A percentile compares a stretch with the other conserved stretches of the same genome.
These are phyloP conservation scores for Escovopsis sp. DNA, from an alignment of 2,329 filamentous ascomycete genomes.

Conservation along the genomic window DNA sequence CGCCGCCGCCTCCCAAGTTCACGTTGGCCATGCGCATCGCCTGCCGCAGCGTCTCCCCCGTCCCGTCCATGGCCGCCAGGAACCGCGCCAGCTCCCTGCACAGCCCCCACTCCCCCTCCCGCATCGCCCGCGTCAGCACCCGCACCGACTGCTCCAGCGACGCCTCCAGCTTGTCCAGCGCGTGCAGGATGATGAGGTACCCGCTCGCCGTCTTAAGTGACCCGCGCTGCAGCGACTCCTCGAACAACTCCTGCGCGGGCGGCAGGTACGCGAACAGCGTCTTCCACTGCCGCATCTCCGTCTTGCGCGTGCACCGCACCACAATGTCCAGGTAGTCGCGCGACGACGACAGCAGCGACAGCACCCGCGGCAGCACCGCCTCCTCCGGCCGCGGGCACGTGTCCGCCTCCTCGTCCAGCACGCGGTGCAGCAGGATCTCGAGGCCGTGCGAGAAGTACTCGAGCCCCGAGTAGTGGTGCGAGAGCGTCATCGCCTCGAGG, in stretches of 20 bases:
- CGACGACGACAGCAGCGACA: conserved; percentile 55
- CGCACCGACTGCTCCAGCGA: conserved; percentile 68
- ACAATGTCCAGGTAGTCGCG: conserved; percentile 87
- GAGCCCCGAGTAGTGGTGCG: conserved; percentile 71
- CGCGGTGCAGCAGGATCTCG: conserved; percentile 82
- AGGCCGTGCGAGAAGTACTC: conserved; percentile 89
- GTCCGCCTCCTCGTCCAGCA: conserved; percentile 90
- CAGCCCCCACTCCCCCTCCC: conserved; percentile 83
- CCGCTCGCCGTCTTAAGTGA: conserved; percentile 90
- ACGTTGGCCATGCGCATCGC: conserved; percentile 50
- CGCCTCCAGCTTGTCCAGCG: conserved; percentile 52
- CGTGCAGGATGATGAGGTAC: conserved; percentile 89
- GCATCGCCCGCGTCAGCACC: conserved; percentile 65
- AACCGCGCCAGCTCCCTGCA: conserved; percentile 95
- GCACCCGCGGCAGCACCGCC: conserved; percentile 47
- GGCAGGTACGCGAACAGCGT: conserved; percentile 87
- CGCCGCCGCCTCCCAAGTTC: conserved; percentile 6
- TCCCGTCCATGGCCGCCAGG: conserved; percentile 79
- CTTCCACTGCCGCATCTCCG: conserved; percentile 86
- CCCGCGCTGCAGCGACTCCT: conserved; percentile 73
- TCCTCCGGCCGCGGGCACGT: conserved; percentile 46
- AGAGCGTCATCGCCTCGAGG: conserved; percentile 66
- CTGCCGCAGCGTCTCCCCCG: conserved; percentile 61
- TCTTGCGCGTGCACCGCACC: conserved; percentile 93
- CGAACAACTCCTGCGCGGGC: conserved; percentile 80